These are phyloP conservation scores for Sporothrix pseudoabietina DNA, from an alignment of 2,329 filamentous ascomycete species.

Conservation along the genomic window DNA sequence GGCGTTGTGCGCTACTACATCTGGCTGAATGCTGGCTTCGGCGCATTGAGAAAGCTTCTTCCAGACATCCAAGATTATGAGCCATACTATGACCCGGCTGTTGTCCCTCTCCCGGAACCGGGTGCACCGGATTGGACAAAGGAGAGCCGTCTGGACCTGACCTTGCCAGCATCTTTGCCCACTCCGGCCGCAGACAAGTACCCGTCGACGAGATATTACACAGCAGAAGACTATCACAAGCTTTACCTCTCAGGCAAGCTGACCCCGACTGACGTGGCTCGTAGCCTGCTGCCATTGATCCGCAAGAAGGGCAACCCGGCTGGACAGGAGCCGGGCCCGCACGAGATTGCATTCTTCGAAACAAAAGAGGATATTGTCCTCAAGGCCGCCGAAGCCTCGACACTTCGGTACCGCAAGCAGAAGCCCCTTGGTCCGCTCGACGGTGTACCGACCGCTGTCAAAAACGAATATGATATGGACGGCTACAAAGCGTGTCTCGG, in stretches of 20 bases:
- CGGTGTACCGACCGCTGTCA: conserved; percentile 72
- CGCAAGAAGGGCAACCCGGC: conserved; percentile 39
- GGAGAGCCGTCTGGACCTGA: conserved; percentile 28
- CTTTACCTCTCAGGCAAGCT: conserved; percentile 50
- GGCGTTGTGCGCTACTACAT: conserved; percentile 57
- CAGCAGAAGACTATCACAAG: conserved; percentile 49
- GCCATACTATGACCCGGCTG: conserved; percentile 51
- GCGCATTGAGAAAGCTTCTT: conserved; percentile 55
- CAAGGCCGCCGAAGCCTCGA: conserved; percentile 49
- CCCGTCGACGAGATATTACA: conserved; percentile 47
- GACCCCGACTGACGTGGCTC: conserved; percentile 51
- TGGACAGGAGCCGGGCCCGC: conserved; percentile 43
- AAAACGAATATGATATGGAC: conserved; percentile 76
- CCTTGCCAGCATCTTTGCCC: conserved; percentile 27
- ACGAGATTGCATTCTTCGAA: conserved; percentile 51
- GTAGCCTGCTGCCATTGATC: conserved; percentile 51
- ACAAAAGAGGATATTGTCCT: conserved; percentile 47
- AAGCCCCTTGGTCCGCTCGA: conserved; percentile 66
- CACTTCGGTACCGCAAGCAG: conserved; percentile 53
- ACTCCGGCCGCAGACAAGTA: conserved; percentile 40
- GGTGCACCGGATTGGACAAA: conserved; percentile 47
- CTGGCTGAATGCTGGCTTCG: conserved; percentile 68
- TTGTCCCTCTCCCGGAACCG: conserved; percentile 46
- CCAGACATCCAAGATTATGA: conserved; percentile 55
- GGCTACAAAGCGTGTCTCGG: conserved; percentile 71